These are phyloP conservation scores for Phytophthora pinifolia DNA, from an alignment of 352 stramenopile genomes.

Conservation along the genomic window DNA sequence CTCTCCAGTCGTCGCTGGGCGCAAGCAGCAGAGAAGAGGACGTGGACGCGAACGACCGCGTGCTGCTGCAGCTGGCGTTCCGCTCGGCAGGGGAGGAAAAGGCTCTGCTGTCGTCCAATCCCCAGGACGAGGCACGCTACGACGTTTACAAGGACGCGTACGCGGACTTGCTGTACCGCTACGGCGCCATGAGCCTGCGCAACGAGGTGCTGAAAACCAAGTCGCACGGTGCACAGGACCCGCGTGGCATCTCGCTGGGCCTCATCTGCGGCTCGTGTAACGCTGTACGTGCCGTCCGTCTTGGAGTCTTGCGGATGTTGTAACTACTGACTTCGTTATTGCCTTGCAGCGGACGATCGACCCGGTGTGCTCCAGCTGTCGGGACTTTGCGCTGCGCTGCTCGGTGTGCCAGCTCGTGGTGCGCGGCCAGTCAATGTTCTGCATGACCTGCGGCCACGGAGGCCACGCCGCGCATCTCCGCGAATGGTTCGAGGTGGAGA, in stretches of 20 bases:
- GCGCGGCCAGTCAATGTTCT: conserved; percentile 86
- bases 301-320: neutral
- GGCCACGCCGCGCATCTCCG: conserved; percentile 72
- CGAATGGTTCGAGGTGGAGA: conserved; percentile 78
- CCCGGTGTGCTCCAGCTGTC: conserved; percentile 61
- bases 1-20: conserved; percentile 13
- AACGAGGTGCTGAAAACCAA: conserved; percentile 75
- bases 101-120: conserved; percentile 49
- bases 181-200: conserved; percentile 71
- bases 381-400: conserved; percentile 78
- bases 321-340: neutral
- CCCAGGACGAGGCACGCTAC: conserved; percentile 61
- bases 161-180: conserved; percentile 79
- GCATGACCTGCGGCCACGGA: conserved; percentile 82
- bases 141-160: conserved; percentile 84
- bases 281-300: conserved; percentile 33
- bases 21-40: conserved; percentile 29
- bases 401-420: conserved; percentile 84
- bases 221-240: conserved; percentile 26
- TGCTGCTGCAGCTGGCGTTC: conserved; percentile 53
- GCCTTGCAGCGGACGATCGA: conserved; percentile 47
- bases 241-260: conserved; percentile 60
- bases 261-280: conserved; percentile 70
- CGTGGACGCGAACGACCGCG: conserved; percentile 41
- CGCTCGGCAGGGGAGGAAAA: conserved; percentile 39